Conservation (phyloP, 192 early-diverging fungal genomes). For the Backusella sp. region DNA sequence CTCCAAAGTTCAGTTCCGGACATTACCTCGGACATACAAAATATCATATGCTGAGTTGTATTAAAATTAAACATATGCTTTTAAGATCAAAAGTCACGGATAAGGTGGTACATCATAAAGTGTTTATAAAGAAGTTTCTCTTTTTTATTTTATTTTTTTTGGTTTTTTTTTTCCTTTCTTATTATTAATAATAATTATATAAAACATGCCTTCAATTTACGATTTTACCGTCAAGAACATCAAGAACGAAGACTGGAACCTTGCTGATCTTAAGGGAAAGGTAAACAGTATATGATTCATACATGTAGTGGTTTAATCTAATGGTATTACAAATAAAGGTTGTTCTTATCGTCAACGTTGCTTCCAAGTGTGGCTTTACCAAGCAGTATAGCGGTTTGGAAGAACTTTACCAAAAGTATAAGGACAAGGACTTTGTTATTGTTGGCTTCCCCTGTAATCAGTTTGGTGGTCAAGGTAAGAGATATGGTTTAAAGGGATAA, state of each 20-base stretch:
- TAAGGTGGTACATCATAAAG: not conserved
- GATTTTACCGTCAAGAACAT: constrained; percentile 32
- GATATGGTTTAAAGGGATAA: not conserved
- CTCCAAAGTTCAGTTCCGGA: not conserved
- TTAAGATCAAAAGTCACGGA: not conserved
- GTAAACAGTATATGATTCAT: not conserved
- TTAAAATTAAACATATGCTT: not conserved
- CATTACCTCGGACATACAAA: not conserved
- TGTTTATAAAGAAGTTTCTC: not conserved
- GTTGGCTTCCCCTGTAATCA: constrained; percentile 93
- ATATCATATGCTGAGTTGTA: not conserved
- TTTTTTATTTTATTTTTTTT: not conserved
- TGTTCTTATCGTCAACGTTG: constrained; percentile 83
- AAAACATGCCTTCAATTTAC: constrained; percentile 27
- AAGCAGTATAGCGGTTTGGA: constrained; percentile 73
- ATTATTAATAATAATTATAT: not conserved
- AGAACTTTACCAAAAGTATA: constrained; percentile 63
- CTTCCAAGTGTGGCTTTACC: constrained; percentile 89
- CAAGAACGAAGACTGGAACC: constrained; percentile 25
- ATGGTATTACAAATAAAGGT: not conserved
- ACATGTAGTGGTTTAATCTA: no score
- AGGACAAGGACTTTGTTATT: constrained; percentile 69
- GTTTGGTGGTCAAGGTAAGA: constrained; percentile 64
- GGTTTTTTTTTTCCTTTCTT: not conserved
- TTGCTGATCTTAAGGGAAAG: constrained; percentile 30